A percentile compares a stretch with the other conserved stretches of the same genome.
Evolutionary conservation across 2,329 filamentous ascomycete genomes (phyloP).

Genomic region (Leptographium galeiforme): DNA sequence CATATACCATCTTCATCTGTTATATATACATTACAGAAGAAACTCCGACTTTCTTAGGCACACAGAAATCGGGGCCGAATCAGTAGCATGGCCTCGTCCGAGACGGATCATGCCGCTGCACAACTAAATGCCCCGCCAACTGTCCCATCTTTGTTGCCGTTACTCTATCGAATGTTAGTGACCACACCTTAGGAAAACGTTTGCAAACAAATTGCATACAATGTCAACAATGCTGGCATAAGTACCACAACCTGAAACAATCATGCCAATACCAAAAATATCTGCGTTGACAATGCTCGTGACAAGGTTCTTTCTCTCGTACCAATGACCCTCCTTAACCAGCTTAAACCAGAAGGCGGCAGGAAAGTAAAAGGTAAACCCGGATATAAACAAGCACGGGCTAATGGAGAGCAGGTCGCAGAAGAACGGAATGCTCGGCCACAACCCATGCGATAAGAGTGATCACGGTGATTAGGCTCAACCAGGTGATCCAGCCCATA

Average conservation of each 20-base stretch:
- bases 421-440: slow-evolving; percentile 61
- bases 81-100: too few species aligned
- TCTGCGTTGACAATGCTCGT: slow-evolving; percentile 1
- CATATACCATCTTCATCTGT: too few species aligned
- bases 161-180: background rate
- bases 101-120: background rate
- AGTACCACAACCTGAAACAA: slow-evolving; percentile 4
- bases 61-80: too few species aligned
- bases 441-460: slow-evolving; percentile 58
- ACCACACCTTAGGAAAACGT: too few species aligned
- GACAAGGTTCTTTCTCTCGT: slow-evolving; percentile 12
- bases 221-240: slow-evolving; percentile 8
- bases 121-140: background rate
- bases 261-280: slow-evolving; percentile 4
- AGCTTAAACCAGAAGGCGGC: slow-evolving; percentile 21
- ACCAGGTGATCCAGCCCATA: slow-evolving; percentile 37
- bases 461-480: slow-evolving; percentile 39
- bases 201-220: background rate
- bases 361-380: slow-evolving; percentile 25
- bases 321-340: slow-evolving; percentile 18
- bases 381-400: slow-evolving; percentile 36
- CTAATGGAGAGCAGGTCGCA: slow-evolving; percentile 47
- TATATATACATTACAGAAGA: too few species aligned
- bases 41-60: too few species aligned
- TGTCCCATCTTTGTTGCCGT: background rate